Percentiles rank a stretch among this genome's conserved stretches.
Conservation (phyloP, 2,329 filamentous ascomycete species). For the Scytalidium sp. region DNA sequence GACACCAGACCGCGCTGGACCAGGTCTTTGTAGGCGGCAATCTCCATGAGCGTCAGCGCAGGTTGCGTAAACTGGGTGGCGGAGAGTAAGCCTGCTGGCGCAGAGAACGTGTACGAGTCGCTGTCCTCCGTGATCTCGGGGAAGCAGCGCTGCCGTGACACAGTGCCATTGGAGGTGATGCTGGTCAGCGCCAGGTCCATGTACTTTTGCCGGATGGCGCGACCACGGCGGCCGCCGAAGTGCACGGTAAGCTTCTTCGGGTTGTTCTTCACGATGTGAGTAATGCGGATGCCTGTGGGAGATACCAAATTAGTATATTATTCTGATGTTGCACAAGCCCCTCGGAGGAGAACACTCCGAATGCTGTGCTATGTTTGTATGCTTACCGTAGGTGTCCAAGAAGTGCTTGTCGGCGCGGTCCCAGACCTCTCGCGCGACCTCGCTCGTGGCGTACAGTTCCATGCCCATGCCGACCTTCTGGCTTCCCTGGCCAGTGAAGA, state of each 20-base stretch:
- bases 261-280: conserved; percentile 34
- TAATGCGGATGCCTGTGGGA: conserved; percentile 29
- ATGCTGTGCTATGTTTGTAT: too few species aligned
- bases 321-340: too few species aligned
- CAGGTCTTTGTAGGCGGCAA: conserved; percentile 27
- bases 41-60: conserved; percentile 27
- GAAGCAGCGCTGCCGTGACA: too few species aligned
- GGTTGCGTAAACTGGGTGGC: conserved; percentile 34
- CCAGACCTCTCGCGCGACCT: conserved; percentile 32
- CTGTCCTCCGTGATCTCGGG: too few species aligned
- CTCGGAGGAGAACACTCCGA: too few species aligned
- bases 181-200: conserved; percentile 12
- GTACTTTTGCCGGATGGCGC: conserved; percentile 32
- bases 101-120: conserved; percentile 25
- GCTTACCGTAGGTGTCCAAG: conserved; percentile 28
- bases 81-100: conserved; percentile 26
- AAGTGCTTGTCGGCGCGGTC: conserved; percentile 33
- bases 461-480: conserved; percentile 38
- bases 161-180: too few species aligned
- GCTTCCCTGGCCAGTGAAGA: conserved; percentile 40
- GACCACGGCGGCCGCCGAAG: conserved; percentile 33
- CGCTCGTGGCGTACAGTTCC: conserved; percentile 32
- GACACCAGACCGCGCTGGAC: conserved; percentile 23
- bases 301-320: background rate
- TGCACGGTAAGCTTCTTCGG: conserved; percentile 33